These are phyloP conservation scores for Candida mesenterica DNA, from an alignment of 1,139 yeast genomes.

Conservation along the genomic window DNA sequence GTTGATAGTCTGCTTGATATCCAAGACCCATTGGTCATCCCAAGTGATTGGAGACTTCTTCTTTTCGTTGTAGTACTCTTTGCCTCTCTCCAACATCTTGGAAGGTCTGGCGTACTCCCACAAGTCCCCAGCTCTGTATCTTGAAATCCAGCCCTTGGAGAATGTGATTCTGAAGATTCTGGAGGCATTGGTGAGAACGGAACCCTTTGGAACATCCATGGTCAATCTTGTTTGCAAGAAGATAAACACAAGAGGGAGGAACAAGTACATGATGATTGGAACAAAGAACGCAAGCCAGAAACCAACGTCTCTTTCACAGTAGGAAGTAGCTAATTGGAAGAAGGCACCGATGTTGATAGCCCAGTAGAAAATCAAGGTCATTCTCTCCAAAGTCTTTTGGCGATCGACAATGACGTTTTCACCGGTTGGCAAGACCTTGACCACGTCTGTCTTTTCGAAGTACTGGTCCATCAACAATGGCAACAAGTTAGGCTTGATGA, in stretches of 20 bases:
- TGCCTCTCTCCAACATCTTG: constrained; percentile 46
- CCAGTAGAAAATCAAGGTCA: constrained; percentile 77
- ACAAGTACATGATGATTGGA: constrained; percentile 51
- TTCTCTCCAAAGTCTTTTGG: constrained; percentile 66
- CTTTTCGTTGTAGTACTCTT: constrained; percentile 24
- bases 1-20: constrained; percentile 54
- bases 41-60: constrained; percentile 38
- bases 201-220: constrained; percentile 44
- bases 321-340: constrained; percentile 74
- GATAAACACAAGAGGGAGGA: constrained; percentile 47
- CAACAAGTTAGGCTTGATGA: constrained; percentile 50
- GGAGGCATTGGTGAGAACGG: constrained; percentile 44
- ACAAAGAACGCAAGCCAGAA: constrained; percentile 74
- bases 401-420: constrained; percentile 72
- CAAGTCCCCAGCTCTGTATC: constrained; percentile 37
- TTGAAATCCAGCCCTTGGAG: constrained; percentile 36
- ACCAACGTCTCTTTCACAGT: constrained; percentile 65
- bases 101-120: constrained; percentile 60
- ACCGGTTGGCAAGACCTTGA: constrained; percentile 58
- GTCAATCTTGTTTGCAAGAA: constrained; percentile 37
- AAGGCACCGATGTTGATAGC: constrained; percentile 80
- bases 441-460: constrained; percentile 54
- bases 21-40: constrained; percentile 61
- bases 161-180: constrained; percentile 43
- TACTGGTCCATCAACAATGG: constrained; percentile 55